Conservation (phyloP, 352 stramenopile species). For the Phytophthora palmivora region DNA sequence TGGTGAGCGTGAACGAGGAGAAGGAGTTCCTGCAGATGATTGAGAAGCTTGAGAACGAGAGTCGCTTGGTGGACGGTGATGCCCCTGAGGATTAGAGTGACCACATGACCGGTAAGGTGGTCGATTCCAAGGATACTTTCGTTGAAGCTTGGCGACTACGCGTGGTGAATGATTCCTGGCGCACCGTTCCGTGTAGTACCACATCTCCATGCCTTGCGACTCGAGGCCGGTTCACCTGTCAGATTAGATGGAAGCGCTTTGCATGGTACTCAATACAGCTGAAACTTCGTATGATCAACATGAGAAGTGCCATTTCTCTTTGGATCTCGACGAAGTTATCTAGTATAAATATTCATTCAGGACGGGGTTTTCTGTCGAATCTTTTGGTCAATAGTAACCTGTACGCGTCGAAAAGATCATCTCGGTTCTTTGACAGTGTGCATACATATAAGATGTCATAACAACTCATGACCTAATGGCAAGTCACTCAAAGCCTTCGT, state of each 20-base stretch:
- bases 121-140: slow-evolving; percentile 7
- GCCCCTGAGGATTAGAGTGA: slow-evolving; percentile 93
- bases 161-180: slow-evolving; percentile 18
- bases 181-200: slow-evolving; percentile 5
- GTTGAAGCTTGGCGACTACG: slow-evolving; percentile 14
- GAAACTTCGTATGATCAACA: slow-evolving; percentile 11
- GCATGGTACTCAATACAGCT: slow-evolving; percentile 38
- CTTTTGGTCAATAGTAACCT: no score
- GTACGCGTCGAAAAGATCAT: no score
- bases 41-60: slow-evolving; percentile 98
- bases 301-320: no score
- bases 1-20: slow-evolving; percentile 98
- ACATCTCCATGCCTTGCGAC: slow-evolving; percentile 14
- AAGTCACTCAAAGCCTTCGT: no score
- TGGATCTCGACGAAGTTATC: no score
- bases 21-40: slow-evolving; percentile 99
- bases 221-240: slow-evolving; percentile 12
- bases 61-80: slow-evolving; percentile 98
- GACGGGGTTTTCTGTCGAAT: no score
- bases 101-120: slow-evolving; percentile 4
- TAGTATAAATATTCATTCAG: no score
- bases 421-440: no score
- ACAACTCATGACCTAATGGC: no score
- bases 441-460: no score
- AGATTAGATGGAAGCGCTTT: slow-evolving; percentile 33